phyloP scores from a whole-genome alignment of 2,329 filamentous ascomycete species.

The Fusarium guadeloupense region DNA sequence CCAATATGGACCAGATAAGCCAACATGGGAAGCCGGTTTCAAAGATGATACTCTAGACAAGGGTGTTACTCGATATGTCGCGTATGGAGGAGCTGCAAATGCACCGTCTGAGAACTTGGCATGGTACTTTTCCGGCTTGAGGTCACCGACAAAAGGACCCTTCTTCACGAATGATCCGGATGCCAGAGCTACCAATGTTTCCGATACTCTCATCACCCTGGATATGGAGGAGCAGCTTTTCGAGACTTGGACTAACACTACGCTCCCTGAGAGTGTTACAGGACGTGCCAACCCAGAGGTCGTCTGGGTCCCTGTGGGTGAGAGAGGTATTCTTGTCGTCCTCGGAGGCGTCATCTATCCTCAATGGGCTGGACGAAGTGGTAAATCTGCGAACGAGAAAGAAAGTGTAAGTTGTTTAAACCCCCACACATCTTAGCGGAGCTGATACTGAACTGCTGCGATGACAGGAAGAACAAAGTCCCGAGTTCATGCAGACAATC shows the following conservation, averaged over 20 bases:
- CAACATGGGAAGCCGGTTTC: constrained; percentile 57
- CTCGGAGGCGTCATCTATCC: constrained; percentile 77
- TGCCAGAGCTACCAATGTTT: constrained; percentile 55
- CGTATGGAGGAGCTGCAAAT: constrained; percentile 70
- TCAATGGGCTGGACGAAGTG: constrained; percentile 51
- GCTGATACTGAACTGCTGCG: neutral
- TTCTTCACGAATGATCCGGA: constrained; percentile 55
- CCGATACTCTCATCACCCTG: constrained; percentile 67
- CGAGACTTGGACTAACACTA: constrained; percentile 66
- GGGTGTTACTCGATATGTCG: constrained; percentile 67
- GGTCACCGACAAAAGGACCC: constrained; percentile 58
- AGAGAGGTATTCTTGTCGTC: constrained; percentile 78
- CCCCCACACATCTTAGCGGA: no score
- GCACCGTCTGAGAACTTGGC: constrained; percentile 76
- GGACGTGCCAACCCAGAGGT: constrained; percentile 71
- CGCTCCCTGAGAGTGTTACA: constrained; percentile 58
- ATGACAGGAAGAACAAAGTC: constrained; percentile 68
- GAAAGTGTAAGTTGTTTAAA: constrained; percentile 47
- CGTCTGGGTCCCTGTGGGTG: constrained; percentile 81
- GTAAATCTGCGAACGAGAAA: constrained; percentile 42
- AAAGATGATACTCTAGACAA: constrained; percentile 51
- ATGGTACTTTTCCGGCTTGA: constrained; percentile 75
- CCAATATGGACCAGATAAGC: constrained; percentile 58
- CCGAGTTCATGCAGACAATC: constrained; percentile 75
- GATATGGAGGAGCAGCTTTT: constrained; percentile 63